phyloP scores from a whole-genome alignment of 441 rosid species.

The Gossypium schwendimanii region DNA sequence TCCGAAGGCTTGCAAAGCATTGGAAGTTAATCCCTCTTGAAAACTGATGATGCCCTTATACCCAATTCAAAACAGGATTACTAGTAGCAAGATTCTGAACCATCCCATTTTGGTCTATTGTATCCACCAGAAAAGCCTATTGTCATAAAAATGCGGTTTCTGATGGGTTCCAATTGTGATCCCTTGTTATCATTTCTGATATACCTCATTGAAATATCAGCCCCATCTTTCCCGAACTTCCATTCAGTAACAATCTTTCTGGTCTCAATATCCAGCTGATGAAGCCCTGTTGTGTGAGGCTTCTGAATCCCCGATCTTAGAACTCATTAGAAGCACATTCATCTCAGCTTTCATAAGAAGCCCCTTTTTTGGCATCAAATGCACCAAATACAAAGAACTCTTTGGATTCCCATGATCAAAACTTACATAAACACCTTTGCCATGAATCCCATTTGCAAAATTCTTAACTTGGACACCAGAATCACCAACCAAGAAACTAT shows the following conservation, averaged over 20 bases:
- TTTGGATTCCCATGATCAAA: conserved; percentile 40
- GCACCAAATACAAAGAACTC: conserved; percentile 27
- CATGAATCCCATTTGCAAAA: conserved; percentile 84
- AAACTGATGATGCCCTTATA: conserved; percentile 93
- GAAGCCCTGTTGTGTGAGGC: conserved; percentile 64
- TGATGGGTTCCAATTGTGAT: conserved; percentile 88
- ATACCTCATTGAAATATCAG: conserved; percentile 85
- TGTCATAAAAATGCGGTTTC: conserved; percentile 92
- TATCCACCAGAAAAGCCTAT: conserved; percentile 93
- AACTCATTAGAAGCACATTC: conserved; percentile 95
- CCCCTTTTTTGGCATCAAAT: conserved; percentile 71
- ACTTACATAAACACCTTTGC: conserved; percentile 85
- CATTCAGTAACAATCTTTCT: conserved; percentile 84
- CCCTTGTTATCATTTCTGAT: conserved; percentile 86
- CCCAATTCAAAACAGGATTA: conserved; percentile 77
- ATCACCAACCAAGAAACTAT: conserved; percentile 89
- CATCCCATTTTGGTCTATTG: conserved; percentile 81
- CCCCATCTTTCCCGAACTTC: conserved; percentile 92
- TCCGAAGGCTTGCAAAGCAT: conserved; percentile 96
- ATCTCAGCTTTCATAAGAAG: conserved; percentile 97
- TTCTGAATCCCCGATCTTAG: conserved; percentile 43
- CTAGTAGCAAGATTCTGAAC: conserved; percentile 80
- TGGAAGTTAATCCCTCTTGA: conserved; percentile 91
- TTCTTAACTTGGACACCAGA: conserved; percentile 90
- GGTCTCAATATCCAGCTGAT: conserved; percentile 91